phyloP scores from a whole-genome alignment of 2,329 filamentous ascomycete species.

The Verticillium albo-atrum region DNA sequence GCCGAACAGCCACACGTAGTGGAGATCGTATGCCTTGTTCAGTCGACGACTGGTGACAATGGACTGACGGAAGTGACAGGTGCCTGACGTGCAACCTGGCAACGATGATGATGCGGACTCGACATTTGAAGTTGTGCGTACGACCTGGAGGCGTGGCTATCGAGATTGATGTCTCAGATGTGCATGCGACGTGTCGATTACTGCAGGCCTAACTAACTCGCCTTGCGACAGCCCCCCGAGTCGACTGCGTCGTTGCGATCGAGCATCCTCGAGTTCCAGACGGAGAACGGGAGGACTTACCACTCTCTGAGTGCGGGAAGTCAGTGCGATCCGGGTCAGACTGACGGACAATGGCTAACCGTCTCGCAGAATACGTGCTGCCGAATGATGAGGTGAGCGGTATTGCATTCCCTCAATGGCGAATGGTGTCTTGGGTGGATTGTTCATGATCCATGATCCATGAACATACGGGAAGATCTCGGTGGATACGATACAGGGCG shows the following conservation, averaged over 20 bases:
- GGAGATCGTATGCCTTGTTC: neutral
- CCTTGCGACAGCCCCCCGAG: neutral
- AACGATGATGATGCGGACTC: constrained; percentile 17
- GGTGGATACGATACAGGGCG: neutral
- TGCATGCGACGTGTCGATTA: constrained; percentile 19
- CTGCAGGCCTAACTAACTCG: neutral
- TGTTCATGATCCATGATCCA: neutral
- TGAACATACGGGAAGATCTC: neutral
- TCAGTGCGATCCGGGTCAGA: neutral
- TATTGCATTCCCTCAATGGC: too few species aligned
- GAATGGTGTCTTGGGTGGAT: neutral
- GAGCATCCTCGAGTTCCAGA: constrained; percentile 14
- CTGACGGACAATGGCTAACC: neutral
- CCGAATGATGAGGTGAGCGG: constrained; percentile 4
- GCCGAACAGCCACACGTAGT: neutral
- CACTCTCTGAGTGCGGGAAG: constrained; percentile 27
- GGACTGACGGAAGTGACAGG: neutral
- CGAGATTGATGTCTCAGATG: neutral
- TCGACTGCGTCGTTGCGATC: constrained; percentile 6
- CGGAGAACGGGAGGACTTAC: constrained; percentile 33
- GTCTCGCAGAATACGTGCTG: neutral
- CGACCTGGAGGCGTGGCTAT: neutral
- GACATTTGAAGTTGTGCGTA: constrained; percentile 21
- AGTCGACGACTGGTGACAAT: neutral
- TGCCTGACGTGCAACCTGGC: neutral